Conservation (phyloP, 2,329 filamentous ascomycete species). For the Aspergillus novoparasiticus region DNA sequence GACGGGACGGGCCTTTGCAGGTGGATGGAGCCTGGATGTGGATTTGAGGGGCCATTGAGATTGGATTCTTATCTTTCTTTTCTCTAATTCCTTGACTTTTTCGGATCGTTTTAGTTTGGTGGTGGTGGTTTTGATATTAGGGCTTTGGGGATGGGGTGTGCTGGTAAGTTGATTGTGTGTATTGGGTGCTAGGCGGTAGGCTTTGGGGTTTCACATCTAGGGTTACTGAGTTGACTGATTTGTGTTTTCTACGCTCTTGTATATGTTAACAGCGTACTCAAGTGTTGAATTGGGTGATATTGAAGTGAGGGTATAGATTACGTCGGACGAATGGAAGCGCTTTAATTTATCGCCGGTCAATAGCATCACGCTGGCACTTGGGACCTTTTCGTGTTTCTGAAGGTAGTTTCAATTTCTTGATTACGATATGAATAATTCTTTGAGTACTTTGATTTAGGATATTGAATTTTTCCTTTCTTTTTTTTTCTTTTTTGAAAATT, state of each 20-base stretch:
- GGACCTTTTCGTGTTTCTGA: not conserved
- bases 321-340: not conserved
- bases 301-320: not conserved
- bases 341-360: not conserved
- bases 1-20: slow-evolving; percentile 16
- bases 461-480: not conserved
- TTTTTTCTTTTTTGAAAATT: not conserved
- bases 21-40: not conserved
- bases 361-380: too few species aligned
- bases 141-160: not conserved
- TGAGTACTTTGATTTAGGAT: not conserved
- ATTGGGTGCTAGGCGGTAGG: not conserved
- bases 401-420: not conserved
- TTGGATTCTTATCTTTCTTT: not conserved
- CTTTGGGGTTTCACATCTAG: not conserved
- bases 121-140: not conserved
- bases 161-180: not conserved
- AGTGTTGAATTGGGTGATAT: not conserved
- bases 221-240: not conserved
- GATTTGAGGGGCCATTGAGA: not conserved
- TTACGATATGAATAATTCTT: not conserved
- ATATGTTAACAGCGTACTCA: not conserved
- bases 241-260: not conserved
- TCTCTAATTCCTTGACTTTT: not conserved
- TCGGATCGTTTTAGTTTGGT: not conserved